A percentile compares a stretch with the other conserved stretches of the same genome.
These are phyloP conservation scores for Galium porrigens DNA, from an alignment of 305 asterid genomes.

Conservation along the genomic window DNA sequence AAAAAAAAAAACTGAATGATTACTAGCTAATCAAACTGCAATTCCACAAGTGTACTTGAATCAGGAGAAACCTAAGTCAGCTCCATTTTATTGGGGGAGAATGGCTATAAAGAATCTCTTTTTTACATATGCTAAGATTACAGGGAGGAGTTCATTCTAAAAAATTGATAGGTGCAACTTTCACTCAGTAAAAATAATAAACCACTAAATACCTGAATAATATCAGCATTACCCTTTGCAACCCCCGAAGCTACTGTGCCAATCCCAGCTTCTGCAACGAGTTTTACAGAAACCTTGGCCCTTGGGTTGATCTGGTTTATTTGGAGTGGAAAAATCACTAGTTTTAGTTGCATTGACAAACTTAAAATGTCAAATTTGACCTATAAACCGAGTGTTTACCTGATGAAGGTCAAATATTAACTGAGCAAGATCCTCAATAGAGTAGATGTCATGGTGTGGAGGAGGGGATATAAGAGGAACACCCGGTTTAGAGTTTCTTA, in stretches of 20 bases:
- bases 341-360: neutral
- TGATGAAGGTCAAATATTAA: slow-evolving; percentile 97
- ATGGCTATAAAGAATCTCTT: neutral
- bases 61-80: too few relatives aligned
- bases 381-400: slow-evolving; percentile 26
- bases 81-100: neutral
- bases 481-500: slow-evolving; percentile 96
- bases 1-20: neutral
- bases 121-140: neutral
- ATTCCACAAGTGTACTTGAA: neutral
- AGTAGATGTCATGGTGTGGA: slow-evolving; percentile 96
- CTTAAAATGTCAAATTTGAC: neutral
- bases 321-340: slow-evolving; percentile 16
- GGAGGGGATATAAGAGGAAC: slow-evolving; percentile 99
- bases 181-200: neutral
- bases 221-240: slow-evolving; percentile 98
- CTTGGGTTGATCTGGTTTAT: slow-evolving; percentile 70
- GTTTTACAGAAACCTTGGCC: slow-evolving; percentile 96
- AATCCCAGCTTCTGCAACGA: slow-evolving; percentile 97
- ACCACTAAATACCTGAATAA: slow-evolving; percentile 55
- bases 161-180: neutral
- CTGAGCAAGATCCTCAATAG: slow-evolving; percentile 99
- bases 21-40: neutral
- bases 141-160: neutral
- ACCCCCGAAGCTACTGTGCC: slow-evolving; percentile 99